phyloP scores from a whole-genome alignment of 2,329 filamentous ascomycete genomes.

The Verticillium zaregamsianum region DNA sequence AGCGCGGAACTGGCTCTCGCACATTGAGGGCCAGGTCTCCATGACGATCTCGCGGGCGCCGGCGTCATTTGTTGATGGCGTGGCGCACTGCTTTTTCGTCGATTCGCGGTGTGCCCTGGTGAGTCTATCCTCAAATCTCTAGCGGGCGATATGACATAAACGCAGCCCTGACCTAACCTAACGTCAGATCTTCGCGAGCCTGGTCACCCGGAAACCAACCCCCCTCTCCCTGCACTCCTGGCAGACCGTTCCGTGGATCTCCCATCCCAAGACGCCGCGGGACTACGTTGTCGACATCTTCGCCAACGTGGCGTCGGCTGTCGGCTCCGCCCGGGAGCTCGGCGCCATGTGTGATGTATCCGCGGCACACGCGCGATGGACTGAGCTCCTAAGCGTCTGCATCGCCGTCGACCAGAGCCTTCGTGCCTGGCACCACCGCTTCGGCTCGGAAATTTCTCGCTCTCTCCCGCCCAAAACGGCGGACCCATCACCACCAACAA shows the following conservation, averaged over 20 bases:
- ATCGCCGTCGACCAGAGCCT: slow-evolving; percentile 1
- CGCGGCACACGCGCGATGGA: not conserved
- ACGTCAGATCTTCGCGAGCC: not conserved
- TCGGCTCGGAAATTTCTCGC: not conserved
- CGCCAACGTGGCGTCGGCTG: slow-evolving; percentile 3
- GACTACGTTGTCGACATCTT: slow-evolving; percentile 19
- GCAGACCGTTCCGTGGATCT: slow-evolving; percentile 21
- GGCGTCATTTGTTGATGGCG: not conserved
- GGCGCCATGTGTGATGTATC: not conserved
- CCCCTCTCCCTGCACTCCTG: not conserved
- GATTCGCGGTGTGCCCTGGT: not conserved
- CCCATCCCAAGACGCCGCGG: slow-evolving; percentile 33
- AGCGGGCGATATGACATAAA: not conserved
- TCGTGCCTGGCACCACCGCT: not conserved
- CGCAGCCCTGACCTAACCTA: too few species aligned
- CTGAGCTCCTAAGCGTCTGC: not conserved
- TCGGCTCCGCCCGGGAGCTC: slow-evolving; percentile 4
- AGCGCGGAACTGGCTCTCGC: not conserved
- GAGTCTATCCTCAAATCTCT: not conserved
- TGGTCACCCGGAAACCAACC: not conserved
- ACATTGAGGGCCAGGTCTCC: not conserved
- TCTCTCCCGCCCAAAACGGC: not conserved
- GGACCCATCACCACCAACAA: not conserved
- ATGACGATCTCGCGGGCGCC: not conserved
- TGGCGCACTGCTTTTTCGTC: not conserved